Conservation (phyloP, 305 asterid species). For the Salvia sclarea region DNA sequence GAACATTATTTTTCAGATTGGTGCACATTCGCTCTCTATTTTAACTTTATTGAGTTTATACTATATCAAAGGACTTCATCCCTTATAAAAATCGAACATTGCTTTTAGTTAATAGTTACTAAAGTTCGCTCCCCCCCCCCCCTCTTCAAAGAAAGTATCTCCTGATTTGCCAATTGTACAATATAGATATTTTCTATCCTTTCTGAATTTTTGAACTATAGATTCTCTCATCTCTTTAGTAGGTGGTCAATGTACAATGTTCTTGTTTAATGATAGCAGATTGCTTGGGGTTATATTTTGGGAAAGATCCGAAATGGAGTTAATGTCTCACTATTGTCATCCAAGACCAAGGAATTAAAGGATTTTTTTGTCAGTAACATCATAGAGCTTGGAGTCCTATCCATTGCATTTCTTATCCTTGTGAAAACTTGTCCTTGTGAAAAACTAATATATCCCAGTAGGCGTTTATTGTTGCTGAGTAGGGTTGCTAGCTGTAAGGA, state of each 20-base stretch:
- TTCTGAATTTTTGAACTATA: background rate
- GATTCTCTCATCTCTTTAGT: slow-evolving; percentile 19
- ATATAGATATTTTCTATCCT: background rate
- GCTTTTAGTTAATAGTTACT: slow-evolving; percentile 24
- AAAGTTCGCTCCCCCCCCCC: background rate
- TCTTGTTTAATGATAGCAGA: background rate
- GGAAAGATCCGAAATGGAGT: background rate
- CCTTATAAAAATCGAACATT: background rate
- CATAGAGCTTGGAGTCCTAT: background rate
- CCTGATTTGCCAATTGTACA: slow-evolving; percentile 15
- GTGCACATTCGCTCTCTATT: background rate
- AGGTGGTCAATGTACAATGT: slow-evolving; percentile 9
- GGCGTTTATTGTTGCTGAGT: slow-evolving; percentile 5
- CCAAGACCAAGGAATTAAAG: background rate
- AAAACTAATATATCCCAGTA: too few relatives aligned
- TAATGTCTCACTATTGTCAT: background rate
- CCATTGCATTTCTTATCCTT: background rate
- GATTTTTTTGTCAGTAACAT: background rate
- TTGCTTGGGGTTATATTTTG: too few relatives aligned
- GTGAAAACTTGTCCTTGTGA: background rate
- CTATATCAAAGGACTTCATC: background rate
- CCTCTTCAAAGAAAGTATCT: slow-evolving; percentile 16
- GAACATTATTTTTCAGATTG: slow-evolving; percentile 27
- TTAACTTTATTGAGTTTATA: background rate
- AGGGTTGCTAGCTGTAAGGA: slow-evolving; percentile 22